Base-by-base conservation (phyloP, 768 basidiomycete genomes). In the Rhizopogon roseolus region DNA sequence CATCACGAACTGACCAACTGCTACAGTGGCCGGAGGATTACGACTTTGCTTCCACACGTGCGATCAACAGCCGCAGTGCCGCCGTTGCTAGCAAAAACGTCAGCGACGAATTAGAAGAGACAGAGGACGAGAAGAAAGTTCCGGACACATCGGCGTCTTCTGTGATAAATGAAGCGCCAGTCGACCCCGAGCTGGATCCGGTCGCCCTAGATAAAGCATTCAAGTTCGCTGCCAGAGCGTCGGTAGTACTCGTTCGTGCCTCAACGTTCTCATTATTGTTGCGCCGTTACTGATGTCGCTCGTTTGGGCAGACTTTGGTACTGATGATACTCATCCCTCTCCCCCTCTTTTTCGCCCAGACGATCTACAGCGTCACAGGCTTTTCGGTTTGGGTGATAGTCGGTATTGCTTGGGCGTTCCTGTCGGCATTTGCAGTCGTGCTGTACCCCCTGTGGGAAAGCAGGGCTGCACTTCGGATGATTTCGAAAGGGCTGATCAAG, bases 381-480 rank as follows among this genome's bases (percentile, higher is more conserved):
- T 76, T 92, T 54, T 80, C 82, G 0, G 86, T 80, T 0, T 97
- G 93, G 93, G 86, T 96, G 7, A 71, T 81, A 41, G 73, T 95
- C 53, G 87, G 89, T 2, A 85, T 97, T 55, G 72, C 86, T 36
- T 97, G 93, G 93, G 75, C 86, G 19, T 94, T 95, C 70, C 73
- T 77, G 49, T 93, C 90, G 1, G 75, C 84, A 4, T 76, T 86
- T 55, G 73, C 81, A 6, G 90, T 93, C 41, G 90, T 95, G 17
- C 22, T 96, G 13, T 93, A 92, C 62, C 94, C 94, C 17, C 72
- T 96, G 4, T 96, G 78, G 72, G 94, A 98, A 74, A 91, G 88
- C 50, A 74, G 90, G 40, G 72, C 57, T 5, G 90, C 88, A 0
- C 63, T 98, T 43, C 36, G 13, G 6, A 70, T 81, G 65, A 89